Conservation (phyloP, 208 protist species). For the Kentomonas sorsogonicus region DNA sequence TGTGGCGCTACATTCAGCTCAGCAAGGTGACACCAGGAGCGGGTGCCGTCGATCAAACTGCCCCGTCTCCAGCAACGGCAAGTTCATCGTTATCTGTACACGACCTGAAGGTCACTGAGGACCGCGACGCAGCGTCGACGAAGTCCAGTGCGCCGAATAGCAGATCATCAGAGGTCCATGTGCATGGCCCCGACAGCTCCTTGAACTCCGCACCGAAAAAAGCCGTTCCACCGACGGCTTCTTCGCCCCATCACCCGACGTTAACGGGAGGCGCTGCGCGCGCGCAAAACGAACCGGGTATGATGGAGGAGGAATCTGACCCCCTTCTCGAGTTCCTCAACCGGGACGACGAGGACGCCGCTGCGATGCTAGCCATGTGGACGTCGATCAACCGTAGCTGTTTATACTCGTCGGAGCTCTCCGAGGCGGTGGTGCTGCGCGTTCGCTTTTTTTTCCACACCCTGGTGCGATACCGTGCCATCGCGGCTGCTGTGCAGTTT, state of each 20-base stretch:
- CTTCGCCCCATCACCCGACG: too few relatives aligned
- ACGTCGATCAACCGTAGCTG: conserved; percentile 72
- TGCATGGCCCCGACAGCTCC: too few relatives aligned
- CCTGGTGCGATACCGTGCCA: conserved; percentile 56
- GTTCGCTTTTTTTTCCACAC: conserved; percentile 67
- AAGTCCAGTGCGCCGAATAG: too few relatives aligned
- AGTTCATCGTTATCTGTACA: too few relatives aligned
- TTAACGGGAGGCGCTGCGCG: not conserved
- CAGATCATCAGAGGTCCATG: too few relatives aligned
- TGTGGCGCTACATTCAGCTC: conserved; percentile 62
- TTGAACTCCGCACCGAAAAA: too few relatives aligned
- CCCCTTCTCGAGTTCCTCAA: conserved; percentile 63
- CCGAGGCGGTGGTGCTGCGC: conserved; percentile 52
- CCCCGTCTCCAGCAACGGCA: too few relatives aligned
- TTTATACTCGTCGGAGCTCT: conserved; percentile 65
- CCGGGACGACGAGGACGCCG: conserved; percentile 61
- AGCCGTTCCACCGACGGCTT: too few relatives aligned
- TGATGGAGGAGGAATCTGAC: conserved; percentile 13
- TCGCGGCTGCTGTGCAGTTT: conserved; percentile 49
- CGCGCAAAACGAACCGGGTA: not conserved
- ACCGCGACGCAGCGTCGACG: too few relatives aligned
- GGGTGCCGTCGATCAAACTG: too few relatives aligned
- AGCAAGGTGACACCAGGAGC: too few relatives aligned
- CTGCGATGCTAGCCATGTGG: conserved; percentile 75
- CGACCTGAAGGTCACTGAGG: too few relatives aligned